Conservation (phyloP, 306 rosid genomes). For the Acacia melanoxylon region DNA sequence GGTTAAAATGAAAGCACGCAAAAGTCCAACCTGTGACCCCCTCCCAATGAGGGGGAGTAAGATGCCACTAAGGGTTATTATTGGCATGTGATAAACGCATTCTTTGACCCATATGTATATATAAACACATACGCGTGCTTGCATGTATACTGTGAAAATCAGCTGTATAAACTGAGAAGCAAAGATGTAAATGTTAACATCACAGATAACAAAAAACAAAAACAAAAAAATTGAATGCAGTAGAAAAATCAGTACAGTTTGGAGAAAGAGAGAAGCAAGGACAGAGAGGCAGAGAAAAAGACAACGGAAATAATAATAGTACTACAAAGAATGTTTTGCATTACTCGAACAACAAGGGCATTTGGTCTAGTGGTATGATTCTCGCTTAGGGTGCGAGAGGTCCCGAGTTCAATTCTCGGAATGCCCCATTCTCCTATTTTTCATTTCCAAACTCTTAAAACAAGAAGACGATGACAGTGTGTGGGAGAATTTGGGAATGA, state of each 20-base stretch:
- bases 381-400: constrained; percentile 3
- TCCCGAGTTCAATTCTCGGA: constrained; percentile 11
- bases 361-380: constrained; percentile 3
- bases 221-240: no score
- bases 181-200: neutral
- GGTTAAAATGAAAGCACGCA: no score
- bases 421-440: neutral
- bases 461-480: no score
- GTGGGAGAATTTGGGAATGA: neutral
- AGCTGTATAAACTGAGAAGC: neutral
- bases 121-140: no score
- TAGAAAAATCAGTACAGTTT: no score
- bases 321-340: fast-evolving
- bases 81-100: neutral
- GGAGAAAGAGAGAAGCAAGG: no score
- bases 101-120: neutral
- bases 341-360: neutral
- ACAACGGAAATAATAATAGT: no score
- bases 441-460: neutral
- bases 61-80: no score
- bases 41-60: no score
- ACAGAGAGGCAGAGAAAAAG: neutral
- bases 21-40: no score
- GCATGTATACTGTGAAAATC: neutral
- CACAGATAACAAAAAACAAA: no score